phyloP scores from a whole-genome alignment of 176 grass and related monocot species.

The Microstegium vimineum region DNA sequence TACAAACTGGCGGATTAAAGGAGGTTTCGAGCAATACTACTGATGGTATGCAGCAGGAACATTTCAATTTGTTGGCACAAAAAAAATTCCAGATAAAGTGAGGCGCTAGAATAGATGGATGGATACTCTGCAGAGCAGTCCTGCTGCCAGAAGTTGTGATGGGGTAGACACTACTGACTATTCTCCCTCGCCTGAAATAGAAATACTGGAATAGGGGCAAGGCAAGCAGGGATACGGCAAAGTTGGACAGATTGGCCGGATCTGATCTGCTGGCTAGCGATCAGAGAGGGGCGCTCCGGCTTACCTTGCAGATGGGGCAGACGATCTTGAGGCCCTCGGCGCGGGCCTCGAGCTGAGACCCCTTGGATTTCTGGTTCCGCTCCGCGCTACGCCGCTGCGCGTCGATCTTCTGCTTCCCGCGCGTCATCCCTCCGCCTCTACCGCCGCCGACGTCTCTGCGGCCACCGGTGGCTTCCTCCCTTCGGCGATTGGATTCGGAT shows the following conservation, averaged over 20 bases:
- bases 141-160: not conserved
- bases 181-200: not conserved
- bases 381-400: slow-evolving; percentile 81
- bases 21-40: no score
- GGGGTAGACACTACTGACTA: not conserved
- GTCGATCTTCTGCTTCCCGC: slow-evolving; percentile 99
- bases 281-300: not conserved
- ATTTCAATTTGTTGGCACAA: not conserved
- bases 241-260: not conserved
- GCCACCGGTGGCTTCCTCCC: not conserved
- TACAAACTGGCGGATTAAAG: not conserved
- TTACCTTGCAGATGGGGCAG: slow-evolving; percentile 96
- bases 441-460: not conserved
- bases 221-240: not conserved
- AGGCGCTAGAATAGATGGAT: not conserved
- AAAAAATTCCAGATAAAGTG: not conserved
- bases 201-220: not conserved
- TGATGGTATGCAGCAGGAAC: not conserved
- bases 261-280: not conserved
- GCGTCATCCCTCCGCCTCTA: slow-evolving; percentile 53
- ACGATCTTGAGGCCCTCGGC: slow-evolving; percentile 86
- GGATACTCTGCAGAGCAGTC: not conserved
- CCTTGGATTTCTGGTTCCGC: slow-evolving; percentile 90
- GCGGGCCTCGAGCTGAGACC: slow-evolving; percentile 87
- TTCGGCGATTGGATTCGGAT: slow-evolving; percentile 8